Evolutionary conservation across 2,329 filamentous ascomycete genomes (phyloP).

Genomic region (Sarocladium kiliense): DNA sequence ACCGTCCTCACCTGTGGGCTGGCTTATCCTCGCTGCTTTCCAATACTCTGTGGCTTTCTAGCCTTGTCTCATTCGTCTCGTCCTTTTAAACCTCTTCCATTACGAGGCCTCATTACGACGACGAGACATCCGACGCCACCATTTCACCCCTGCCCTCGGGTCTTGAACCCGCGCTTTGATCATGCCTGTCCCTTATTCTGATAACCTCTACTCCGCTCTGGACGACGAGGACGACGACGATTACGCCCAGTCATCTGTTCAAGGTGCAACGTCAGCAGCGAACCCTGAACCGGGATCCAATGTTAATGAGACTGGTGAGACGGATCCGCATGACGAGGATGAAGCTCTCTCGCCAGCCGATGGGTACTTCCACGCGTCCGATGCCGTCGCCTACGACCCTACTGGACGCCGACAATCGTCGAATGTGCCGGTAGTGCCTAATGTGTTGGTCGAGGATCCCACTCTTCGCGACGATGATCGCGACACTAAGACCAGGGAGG

Average conservation of each 20-base stretch:
- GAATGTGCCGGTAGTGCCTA: constrained; percentile 39
- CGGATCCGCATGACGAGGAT: constrained; percentile 11
- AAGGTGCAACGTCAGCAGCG: neutral
- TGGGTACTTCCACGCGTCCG: constrained; percentile 41
- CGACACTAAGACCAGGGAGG: constrained; percentile 38
- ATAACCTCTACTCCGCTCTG: constrained; percentile 39
- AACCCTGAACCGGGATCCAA: neutral
- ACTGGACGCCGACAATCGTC: constrained; percentile 12
- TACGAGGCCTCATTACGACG: constrained; percentile 8
- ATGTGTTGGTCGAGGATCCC: constrained; percentile 44
- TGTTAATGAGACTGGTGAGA: constrained; percentile 12
- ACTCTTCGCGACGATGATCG: constrained; percentile 31
- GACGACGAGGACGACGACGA: constrained; percentile 30
- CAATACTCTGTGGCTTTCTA: neutral
- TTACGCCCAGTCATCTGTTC: neutral
- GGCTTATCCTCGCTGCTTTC: neutral
- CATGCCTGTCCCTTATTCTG: constrained; percentile 43
- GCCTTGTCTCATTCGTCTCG: neutral
- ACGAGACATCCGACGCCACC: neutral
- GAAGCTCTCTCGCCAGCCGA: constrained; percentile 44
- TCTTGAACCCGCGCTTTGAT: neutral
- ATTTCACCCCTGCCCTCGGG: neutral
- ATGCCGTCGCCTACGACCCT: constrained; percentile 17
- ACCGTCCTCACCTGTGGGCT: neutral
- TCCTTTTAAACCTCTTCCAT: neutral